Base-by-base conservation (phyloP, 2,329 filamentous ascomycete species). In the Colletotrichum simmondsii region DNA sequence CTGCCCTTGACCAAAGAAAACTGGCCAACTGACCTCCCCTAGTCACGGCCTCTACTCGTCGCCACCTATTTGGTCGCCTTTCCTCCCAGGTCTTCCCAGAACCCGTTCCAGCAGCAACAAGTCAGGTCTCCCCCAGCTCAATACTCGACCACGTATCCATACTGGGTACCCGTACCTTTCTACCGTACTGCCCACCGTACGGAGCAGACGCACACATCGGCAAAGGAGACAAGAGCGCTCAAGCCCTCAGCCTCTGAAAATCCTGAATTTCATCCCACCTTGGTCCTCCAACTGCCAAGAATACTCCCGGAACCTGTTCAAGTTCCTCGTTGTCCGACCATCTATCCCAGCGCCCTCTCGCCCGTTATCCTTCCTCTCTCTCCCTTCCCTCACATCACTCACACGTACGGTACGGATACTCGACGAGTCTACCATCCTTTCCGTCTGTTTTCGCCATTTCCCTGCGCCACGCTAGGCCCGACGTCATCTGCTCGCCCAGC, bases 391-490 rank as follows among this genome's bases (percentile, higher is more conserved):
- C 32, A 35, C 32, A 35, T 42, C 30, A 14, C 12, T 60, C 19
- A 49, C 19, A n/a, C 42, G 28, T 32, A 28, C 57, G 32, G 32
- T 35, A 32, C 30, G 30, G 30, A 32, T 11, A 35, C 11, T 12
- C 32, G 1, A 35, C 32, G 32, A 35, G 32, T 28, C 42, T 49
- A 26, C 65, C 42, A 37, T 37, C 62, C 53, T 66, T 14, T 60
- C 49, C 57, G 26, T n/a, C 56, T 54, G 30, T 58, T 61, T 72
- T 66, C 58, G 64, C 32, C 63, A 8, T 72, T 65, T 49, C 65
- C 71, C 71, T 73, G 68, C 71, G 71, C 71, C 68, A 72, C 71
- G 68, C 71, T 72, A 71, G 46, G 68, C 68, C 24, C 71, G 68
- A 73, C 68, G 71, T 73, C 71, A 73, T 73, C 63, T 72, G 68